Evolutionary conservation across 768 basidiomycete species (phyloP).

Genomic region (Mycena chlorophos): DNA sequence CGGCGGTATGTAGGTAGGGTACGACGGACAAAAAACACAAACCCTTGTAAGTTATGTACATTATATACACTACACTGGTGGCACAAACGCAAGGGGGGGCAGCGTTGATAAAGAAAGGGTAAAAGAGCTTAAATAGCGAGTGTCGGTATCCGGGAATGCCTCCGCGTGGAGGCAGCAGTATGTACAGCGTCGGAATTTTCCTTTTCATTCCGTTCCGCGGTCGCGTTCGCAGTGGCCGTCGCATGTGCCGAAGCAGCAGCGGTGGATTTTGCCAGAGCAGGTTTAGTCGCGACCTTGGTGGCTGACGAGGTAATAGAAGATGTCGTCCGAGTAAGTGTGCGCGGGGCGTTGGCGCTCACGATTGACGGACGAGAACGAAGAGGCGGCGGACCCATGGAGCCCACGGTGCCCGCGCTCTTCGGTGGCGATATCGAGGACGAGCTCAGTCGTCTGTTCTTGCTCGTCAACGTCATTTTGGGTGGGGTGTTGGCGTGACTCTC

Average conservation of each 20-base stretch:
- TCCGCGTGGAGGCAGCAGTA: conserved; percentile 5
- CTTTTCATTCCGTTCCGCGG: conserved; percentile 15
- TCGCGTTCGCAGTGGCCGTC: conserved; percentile 14
- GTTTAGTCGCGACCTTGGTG: conserved; percentile 25
- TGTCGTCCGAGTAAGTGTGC: conserved; percentile 18
- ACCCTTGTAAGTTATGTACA: not conserved
- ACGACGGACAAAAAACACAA: not conserved
- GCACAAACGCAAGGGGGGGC: too few relatives aligned
- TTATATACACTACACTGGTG: not conserved
- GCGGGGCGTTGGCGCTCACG: conserved; percentile 35
- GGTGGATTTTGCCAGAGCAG: conserved; percentile 27
- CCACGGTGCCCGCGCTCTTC: conserved; percentile 31
- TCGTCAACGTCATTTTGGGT: conserved; percentile 41
- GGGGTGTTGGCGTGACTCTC: too few relatives aligned
- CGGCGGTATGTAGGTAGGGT: not conserved
- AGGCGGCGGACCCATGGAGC: conserved; percentile 52
- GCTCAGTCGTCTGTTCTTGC: conserved; percentile 52
- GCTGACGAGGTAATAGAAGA: conserved; percentile 10
- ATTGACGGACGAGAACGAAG: conserved; percentile 39
- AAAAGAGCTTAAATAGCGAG: conserved; percentile 15
- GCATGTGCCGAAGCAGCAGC: conserved; percentile 34
- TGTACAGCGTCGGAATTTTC: conserved; percentile 22
- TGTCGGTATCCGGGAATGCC: conserved; percentile 18
- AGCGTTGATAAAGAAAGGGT: not conserved
- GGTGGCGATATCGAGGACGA: conserved; percentile 23